Evolutionary conservation across 2,329 filamentous ascomycete species (phyloP).

Genomic region (Penicillium griseofulvum): DNA sequence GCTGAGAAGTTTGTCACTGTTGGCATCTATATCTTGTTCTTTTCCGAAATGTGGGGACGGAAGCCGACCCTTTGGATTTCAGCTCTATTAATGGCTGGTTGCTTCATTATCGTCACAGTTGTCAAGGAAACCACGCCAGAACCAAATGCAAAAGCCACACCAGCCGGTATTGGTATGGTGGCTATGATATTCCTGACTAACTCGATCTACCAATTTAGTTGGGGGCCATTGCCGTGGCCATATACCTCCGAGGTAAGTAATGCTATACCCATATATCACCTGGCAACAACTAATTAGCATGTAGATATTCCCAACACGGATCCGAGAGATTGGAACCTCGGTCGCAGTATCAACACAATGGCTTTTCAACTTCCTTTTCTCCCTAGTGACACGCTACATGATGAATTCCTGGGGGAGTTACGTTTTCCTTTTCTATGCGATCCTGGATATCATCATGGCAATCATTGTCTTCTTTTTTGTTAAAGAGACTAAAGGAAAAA

Average conservation of each 20-base stretch:
- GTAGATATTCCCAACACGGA: slow-evolving; percentile 40
- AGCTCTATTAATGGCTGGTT: slow-evolving; percentile 50
- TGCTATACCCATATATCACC: not conserved
- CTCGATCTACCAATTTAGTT: slow-evolving; percentile 34
- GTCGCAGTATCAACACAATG: slow-evolving; percentile 39
- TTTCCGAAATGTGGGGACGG: slow-evolving; percentile 52
- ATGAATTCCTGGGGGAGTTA: slow-evolving; percentile 41
- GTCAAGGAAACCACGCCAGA: slow-evolving; percentile 45
- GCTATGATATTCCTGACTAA: slow-evolving; percentile 48
- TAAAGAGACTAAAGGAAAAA: slow-evolving; percentile 41
- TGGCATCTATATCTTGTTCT: slow-evolving; percentile 48
- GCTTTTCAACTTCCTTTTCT: slow-evolving; percentile 46
- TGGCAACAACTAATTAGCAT: not conserved
- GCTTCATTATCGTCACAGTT: slow-evolving; percentile 52
- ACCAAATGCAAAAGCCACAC: slow-evolving; percentile 34
- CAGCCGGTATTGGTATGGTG: slow-evolving; percentile 46
- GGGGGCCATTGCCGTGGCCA: slow-evolving; percentile 38
- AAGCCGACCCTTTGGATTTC: slow-evolving; percentile 49
- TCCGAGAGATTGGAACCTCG: slow-evolving; percentile 40
- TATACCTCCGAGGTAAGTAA: slow-evolving; percentile 31
- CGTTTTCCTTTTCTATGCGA: slow-evolving; percentile 43
- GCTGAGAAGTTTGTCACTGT: slow-evolving; percentile 52
- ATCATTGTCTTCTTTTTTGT: slow-evolving; percentile 37
- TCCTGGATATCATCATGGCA: slow-evolving; percentile 36
- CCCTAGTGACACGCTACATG: slow-evolving; percentile 42